Conservation (phyloP, 169 alveolate species). For the Sarcocystis neurona region DNA sequence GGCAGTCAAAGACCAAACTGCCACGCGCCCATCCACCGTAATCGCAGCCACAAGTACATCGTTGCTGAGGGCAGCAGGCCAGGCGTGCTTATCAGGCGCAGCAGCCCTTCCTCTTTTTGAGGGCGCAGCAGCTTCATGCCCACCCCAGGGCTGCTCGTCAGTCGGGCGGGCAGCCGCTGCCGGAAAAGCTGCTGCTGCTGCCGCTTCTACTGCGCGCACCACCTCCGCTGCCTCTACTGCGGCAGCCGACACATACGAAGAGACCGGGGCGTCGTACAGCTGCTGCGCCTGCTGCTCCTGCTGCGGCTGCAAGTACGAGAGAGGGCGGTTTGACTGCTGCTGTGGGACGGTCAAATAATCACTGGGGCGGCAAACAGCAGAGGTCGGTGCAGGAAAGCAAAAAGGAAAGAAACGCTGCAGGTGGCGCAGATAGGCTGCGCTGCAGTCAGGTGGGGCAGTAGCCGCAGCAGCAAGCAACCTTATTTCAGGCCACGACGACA, state of each 20-base stretch:
- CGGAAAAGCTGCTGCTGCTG: not conserved
- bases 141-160: no score
- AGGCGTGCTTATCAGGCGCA: no score
- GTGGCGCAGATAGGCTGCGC: not conserved
- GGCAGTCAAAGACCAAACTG: not conserved
- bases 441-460: conserved; percentile 19
- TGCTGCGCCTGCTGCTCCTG: not conserved
- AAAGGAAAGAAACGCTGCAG: not conserved
- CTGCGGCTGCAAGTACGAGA: not conserved
- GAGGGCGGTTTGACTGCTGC: not conserved
- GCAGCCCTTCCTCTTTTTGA: no score
- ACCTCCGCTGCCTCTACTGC: not conserved
- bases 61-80: no score
- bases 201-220: not conserved
- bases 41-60: no score
- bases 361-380: not conserved
- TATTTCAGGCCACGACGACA: not conserved
- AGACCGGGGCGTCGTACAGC: not conserved
- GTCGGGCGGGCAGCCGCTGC: no score
- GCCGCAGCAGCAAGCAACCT: not conserved
- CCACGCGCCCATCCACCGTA: conserved; percentile 18
- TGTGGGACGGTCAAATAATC: not conserved
- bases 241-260: not conserved
- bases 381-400: not conserved
- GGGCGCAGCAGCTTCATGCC: no score